A percentile compares a stretch with the other conserved stretches of the same genome.
These are phyloP conservation scores for Stachybotrys chartarum DNA, from an alignment of 2,329 filamentous ascomycete genomes.

Conservation along the genomic window DNA sequence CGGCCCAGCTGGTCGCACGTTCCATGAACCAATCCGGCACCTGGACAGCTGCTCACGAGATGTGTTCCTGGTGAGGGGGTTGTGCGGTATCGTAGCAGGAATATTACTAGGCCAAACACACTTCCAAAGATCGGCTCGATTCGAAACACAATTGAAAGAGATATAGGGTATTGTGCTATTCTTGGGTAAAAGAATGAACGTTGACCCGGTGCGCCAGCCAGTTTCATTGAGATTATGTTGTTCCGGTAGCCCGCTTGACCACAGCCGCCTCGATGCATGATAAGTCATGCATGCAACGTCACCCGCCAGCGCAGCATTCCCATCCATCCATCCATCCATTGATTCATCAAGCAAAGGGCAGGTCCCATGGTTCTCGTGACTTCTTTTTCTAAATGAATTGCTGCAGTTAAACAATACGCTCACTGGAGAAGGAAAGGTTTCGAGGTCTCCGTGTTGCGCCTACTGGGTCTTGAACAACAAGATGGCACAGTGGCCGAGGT, in stretches of 20 bases:
- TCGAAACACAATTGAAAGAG: neutral
- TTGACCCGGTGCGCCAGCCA: neutral
- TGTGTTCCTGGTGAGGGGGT: too few relatives aligned
- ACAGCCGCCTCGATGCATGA: neutral
- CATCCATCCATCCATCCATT: neutral
- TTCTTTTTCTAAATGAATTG: neutral
- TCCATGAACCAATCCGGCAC: too few relatives aligned
- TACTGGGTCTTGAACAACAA: conserved; percentile 99
- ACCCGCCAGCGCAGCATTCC: neutral
- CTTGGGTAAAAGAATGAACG: neutral
- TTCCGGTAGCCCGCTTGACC: neutral
- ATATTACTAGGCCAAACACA: too few relatives aligned
- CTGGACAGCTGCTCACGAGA: too few relatives aligned
- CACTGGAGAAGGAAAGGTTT: neutral
- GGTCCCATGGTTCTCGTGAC: neutral
- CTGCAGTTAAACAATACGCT: too few relatives aligned
- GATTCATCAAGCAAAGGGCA: neutral
- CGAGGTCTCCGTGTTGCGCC: conserved; percentile 8
- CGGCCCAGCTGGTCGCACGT: too few relatives aligned
- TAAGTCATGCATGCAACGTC: neutral
- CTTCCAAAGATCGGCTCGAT: too few relatives aligned
- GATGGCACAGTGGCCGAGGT: conserved; percentile 96
- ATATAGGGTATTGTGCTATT: neutral
- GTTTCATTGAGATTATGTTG: neutral
- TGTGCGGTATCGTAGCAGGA: too few relatives aligned